Percentiles rank a stretch among this genome's conserved stretches.
These are phyloP conservation scores for Orbilia quercus DNA, from an alignment of 2,329 filamentous ascomycete genomes.

Conservation along the genomic window DNA sequence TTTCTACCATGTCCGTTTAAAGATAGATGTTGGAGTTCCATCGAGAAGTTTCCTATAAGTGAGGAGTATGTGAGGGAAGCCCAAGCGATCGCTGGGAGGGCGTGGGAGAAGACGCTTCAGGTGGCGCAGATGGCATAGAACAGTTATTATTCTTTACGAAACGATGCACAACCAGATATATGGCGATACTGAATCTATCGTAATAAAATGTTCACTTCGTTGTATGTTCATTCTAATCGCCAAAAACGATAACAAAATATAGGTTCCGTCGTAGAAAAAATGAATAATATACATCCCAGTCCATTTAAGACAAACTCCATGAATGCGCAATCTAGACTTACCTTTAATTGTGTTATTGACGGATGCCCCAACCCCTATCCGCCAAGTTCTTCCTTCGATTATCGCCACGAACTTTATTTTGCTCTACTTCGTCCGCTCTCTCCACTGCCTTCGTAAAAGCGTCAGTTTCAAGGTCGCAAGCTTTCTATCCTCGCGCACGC, in stretches of 20 bases:
- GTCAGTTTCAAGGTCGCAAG: constrained; percentile 38
- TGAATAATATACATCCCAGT: constrained; percentile 44
- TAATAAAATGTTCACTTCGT: no score
- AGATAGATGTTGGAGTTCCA: constrained; percentile 13
- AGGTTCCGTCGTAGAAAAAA: constrained; percentile 2
- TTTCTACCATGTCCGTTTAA: constrained; percentile 37
- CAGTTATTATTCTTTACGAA: background rate
- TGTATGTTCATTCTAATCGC: background rate
- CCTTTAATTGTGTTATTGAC: background rate
- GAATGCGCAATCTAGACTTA: constrained; percentile 20
- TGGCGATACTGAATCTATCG: background rate
- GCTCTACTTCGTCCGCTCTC: constrained; percentile 24
- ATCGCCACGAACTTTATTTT: constrained; percentile 18
- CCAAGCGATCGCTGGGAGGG: constrained; percentile 19
- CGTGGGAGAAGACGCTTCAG: constrained; percentile 39
- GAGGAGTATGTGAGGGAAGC: constrained; percentile 23
- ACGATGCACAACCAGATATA: background rate
- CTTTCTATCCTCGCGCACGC: constrained; percentile 51
- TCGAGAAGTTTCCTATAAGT: constrained; percentile 14
- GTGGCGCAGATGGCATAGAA: constrained; percentile 7
- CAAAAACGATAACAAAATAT: no score
- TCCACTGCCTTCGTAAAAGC: constrained; percentile 25
- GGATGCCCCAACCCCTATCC: constrained; percentile 39
- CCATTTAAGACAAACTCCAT: constrained; percentile 39
- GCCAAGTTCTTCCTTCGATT: constrained; percentile 23